Evolutionary conservation across 202 grass and related monocot species (phyloP).

Genomic region (Schoenoplectus triqueter): DNA sequence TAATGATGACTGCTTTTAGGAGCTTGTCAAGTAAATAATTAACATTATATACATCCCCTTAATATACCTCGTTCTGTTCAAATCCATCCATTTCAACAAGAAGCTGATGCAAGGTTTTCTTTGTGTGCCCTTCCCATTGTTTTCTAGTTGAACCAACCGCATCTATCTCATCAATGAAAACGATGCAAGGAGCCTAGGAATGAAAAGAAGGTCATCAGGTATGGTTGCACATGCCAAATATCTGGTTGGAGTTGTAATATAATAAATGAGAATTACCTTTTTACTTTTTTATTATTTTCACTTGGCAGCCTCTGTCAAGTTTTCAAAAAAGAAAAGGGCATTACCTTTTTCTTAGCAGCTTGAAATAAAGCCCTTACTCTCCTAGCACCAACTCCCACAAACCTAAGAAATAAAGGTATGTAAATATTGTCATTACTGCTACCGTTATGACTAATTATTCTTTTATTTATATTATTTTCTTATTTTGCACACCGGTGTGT

Average conservation of each 20-base stretch:
- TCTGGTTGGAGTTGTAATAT: constrained; percentile 23
- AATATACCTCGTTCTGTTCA: constrained; percentile 94
- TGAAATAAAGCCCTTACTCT: constrained; percentile 98
- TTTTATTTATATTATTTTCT: constrained; percentile 13
- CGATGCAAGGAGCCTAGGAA: constrained; percentile 93
- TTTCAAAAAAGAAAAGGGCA: not conserved
- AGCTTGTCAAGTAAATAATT: constrained; percentile 14
- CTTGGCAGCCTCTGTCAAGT: too few species aligned
- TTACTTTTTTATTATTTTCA: constrained; percentile 29
- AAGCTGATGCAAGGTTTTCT: constrained; percentile 99
- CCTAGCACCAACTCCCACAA: constrained; percentile 99
- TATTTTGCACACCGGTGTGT: not conserved
- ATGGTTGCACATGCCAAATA: constrained; percentile 1
- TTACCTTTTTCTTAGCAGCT: constrained; percentile 98
- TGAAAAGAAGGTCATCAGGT: not conserved
- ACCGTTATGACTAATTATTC: constrained; percentile 13
- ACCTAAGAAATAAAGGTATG: constrained; percentile 53
- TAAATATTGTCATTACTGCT: not conserved
- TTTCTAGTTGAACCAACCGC: constrained; percentile 97
- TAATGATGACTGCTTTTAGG: not conserved
- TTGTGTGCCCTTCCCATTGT: constrained; percentile 99
- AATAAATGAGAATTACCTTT: constrained; percentile 54
- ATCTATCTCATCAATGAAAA: constrained; percentile 99
- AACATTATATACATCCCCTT: not conserved
- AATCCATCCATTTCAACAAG: constrained; percentile 99